Evolutionary conservation across 1,284 basidiomycete genomes (phyloP).

Genomic region (Heliocybe sulcata): DNA sequence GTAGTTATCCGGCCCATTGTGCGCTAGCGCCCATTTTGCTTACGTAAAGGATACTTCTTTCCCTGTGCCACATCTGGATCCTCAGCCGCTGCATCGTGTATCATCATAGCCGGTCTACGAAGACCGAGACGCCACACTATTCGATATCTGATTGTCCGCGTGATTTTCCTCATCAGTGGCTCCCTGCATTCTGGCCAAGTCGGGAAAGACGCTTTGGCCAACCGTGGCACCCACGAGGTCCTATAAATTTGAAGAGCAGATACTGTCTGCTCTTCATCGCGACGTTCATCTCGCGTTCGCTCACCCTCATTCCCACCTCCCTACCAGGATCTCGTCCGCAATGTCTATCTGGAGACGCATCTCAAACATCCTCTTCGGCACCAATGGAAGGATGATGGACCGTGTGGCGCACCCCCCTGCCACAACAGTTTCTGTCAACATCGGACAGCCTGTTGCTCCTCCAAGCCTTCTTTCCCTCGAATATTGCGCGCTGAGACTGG

Average conservation of each 20-base stretch:
- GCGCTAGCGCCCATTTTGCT: neutral
- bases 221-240: neutral
- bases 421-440: neutral
- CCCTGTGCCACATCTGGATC: neutral
- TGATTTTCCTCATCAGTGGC: neutral
- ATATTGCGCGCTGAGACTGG: neutral
- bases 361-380: neutral
- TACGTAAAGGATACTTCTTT: neutral
- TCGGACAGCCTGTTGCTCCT: neutral
- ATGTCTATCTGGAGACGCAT: neutral
- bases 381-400: neutral
- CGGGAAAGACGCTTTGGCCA: neutral
- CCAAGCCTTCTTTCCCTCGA: neutral
- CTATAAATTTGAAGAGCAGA: neutral
- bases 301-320: neutral
- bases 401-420: neutral
- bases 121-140: neutral
- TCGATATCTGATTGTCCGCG: neutral
- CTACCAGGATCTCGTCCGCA: neutral
- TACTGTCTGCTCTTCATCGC: neutral
- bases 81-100: neutral
- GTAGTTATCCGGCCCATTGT: neutral
- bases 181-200: neutral
- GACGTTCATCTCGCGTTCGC: neutral
- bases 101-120: neutral